A percentile compares a stretch with the other conserved stretches of the same genome.
Conservation (phyloP, 768 basidiomycete genomes). For the Lactifluus piperatus region DNA sequence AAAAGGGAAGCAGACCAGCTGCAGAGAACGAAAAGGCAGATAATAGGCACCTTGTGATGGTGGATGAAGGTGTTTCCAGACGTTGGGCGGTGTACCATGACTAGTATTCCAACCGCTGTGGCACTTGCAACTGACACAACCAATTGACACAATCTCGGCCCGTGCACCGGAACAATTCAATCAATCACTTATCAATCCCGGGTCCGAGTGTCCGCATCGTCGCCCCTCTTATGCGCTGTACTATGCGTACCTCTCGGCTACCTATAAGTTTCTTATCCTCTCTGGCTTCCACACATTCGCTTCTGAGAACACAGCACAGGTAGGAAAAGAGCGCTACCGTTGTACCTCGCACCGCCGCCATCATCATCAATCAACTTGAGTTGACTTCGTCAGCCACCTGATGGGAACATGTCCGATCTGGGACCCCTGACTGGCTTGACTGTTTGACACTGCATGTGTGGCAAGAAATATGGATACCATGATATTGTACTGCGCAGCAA, state of each 20-base stretch:
- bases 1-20: background rate
- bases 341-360: slow-evolving; percentile 1
- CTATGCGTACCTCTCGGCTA: too few species aligned
- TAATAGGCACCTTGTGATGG: background rate
- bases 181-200: too few species aligned
- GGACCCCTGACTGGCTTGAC: background rate
- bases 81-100: background rate
- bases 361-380: background rate
- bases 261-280: too few species aligned
- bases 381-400: background rate
- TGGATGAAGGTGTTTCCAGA: background rate
- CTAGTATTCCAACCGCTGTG: background rate
- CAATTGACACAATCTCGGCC: background rate
- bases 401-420: background rate
- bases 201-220: too few species aligned
- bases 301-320: background rate
- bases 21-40: background rate
- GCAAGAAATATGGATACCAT: background rate
- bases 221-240: too few species aligned
- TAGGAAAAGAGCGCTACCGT: background rate
- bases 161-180: background rate
- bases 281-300: background rate
- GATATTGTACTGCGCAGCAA: background rate
- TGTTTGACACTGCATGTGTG: background rate
- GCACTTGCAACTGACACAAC: too few species aligned